A percentile compares a stretch with the other conserved stretches of the same genome.
Conservation (phyloP, 768 basidiomycete genomes). For the Leccinum rimulosum region DNA sequence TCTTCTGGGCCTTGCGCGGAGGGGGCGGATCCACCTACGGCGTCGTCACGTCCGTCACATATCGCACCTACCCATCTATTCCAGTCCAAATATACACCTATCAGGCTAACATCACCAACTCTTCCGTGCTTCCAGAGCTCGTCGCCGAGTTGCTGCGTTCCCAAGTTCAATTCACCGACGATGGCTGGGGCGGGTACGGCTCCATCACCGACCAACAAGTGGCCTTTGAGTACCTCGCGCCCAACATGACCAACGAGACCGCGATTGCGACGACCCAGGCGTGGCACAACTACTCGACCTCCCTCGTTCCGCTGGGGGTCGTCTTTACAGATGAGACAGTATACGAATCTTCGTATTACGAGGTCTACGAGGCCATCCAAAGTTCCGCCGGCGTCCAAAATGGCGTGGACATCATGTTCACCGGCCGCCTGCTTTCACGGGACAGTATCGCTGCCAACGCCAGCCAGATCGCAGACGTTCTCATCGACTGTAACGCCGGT, state of each 20-base stretch:
- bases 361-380: neutral
- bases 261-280: constrained; percentile 35
- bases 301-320: constrained; percentile 9
- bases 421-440: constrained; percentile 32
- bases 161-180: constrained; percentile 37
- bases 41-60: constrained; percentile 38
- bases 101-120: constrained; percentile 32
- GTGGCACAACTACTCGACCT: constrained; percentile 30
- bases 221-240: constrained; percentile 26
- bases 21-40: constrained; percentile 52
- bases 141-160: constrained; percentile 35
- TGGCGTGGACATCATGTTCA: constrained; percentile 23
- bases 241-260: constrained; percentile 36
- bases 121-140: constrained; percentile 28
- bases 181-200: constrained; percentile 44
- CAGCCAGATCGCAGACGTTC: constrained; percentile 21
- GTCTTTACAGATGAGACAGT: neutral
- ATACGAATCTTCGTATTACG: constrained; percentile 3
- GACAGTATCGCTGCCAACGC: constrained; percentile 24
- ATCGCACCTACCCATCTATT: constrained; percentile 40
- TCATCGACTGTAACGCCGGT: neutral
- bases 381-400: neutral
- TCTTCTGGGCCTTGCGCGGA: constrained; percentile 57
- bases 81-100: constrained; percentile 34
- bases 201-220: neutral